Conservation (phyloP, 345 rosid species). For the Diplotaxis tenuifolia region DNA sequence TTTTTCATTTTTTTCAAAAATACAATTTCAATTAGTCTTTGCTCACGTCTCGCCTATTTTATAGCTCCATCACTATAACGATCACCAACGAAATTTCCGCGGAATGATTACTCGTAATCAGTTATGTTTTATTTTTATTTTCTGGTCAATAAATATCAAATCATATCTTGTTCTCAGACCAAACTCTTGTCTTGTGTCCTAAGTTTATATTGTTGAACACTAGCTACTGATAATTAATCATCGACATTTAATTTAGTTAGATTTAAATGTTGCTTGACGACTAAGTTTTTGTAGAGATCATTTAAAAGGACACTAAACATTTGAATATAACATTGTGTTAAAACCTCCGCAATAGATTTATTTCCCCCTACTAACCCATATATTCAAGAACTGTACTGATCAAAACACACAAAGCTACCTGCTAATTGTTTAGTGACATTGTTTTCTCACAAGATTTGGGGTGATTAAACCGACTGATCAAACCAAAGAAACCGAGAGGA, state of each 20-base stretch:
- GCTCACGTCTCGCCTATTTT: slow-evolving; percentile 45
- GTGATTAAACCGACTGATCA: neutral
- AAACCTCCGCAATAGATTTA: neutral
- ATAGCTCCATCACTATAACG: slow-evolving; percentile 34
- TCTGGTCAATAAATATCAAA: neutral
- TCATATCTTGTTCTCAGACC: neutral
- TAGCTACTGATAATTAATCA: neutral
- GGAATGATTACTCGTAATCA: neutral
- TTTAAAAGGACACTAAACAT: neutral
- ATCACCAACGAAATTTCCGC: slow-evolving; percentile 7
- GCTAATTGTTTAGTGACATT: slow-evolving; percentile 19
- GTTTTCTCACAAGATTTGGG: slow-evolving; percentile 2
- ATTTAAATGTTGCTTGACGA: neutral
- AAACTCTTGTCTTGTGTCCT: neutral
- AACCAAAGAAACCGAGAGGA: neutral
- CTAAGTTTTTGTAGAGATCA: neutral
- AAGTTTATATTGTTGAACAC: neutral
- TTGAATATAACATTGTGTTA: slow-evolving; percentile 15
- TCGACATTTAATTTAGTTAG: neutral
- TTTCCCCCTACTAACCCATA: slow-evolving; percentile 16
- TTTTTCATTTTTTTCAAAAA: neutral
- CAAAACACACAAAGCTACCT: slow-evolving; percentile 27
- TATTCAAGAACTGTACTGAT: slow-evolving; percentile 12
- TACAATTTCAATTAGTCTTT: slow-evolving; percentile 25
- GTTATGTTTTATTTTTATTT: neutral